Percentiles rank a stretch among this genome's conserved stretches.
These are phyloP conservation scores for Penicillium psychrosexuale DNA, from an alignment of 2,329 filamentous ascomycete genomes.

Conservation along the genomic window DNA sequence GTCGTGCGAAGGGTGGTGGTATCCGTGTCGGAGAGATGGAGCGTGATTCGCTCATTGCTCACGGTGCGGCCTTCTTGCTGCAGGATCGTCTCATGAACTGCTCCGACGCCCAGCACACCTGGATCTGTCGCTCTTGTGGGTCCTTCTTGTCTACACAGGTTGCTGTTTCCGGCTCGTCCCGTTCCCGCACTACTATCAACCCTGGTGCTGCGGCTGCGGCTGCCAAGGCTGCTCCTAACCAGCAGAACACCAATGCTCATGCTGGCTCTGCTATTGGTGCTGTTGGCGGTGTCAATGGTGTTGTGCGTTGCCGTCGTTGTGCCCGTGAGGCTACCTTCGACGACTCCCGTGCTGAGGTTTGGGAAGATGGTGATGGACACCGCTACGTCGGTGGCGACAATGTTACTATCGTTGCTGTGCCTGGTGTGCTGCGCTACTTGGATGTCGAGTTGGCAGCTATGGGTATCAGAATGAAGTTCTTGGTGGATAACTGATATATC, in stretches of 20 bases:
- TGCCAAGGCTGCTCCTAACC: conserved; percentile 31
- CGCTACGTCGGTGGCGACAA: conserved; percentile 86
- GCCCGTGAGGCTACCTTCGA: conserved; percentile 61
- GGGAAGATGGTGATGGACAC: conserved; percentile 85
- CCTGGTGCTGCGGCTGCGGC: conserved; percentile 30
- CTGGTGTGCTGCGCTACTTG: conserved; percentile 85
- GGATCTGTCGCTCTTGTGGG: conserved; percentile 85
- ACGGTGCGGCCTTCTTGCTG: conserved; percentile 90
- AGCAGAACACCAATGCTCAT: conserved; percentile 36
- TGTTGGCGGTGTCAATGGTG: conserved; percentile 56
- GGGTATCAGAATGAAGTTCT: conserved; percentile 93
- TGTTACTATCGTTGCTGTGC: conserved; percentile 86
- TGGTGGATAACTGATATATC: conserved; percentile 54
- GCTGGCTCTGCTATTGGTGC: conserved; percentile 52
- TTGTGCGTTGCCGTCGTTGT: conserved; percentile 76
- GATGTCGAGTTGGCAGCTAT: conserved; percentile 95
- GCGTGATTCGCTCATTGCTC: conserved; percentile 87
- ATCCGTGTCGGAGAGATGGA: conserved; percentile 99
- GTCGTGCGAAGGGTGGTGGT: conserved; percentile 91
- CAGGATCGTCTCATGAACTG: conserved; percentile 97
- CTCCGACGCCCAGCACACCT: conserved; percentile 84
- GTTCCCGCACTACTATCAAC: conserved; percentile 28
- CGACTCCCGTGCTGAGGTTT: conserved; percentile 68
- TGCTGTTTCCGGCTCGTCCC: conserved; percentile 35
- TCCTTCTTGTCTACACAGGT: conserved; percentile 82